Evolutionary conservation across 2,329 filamentous ascomycete genomes (phyloP), one percentile per base, ranked within the genome.

Genomic region (Didymella lethalis): DNA sequence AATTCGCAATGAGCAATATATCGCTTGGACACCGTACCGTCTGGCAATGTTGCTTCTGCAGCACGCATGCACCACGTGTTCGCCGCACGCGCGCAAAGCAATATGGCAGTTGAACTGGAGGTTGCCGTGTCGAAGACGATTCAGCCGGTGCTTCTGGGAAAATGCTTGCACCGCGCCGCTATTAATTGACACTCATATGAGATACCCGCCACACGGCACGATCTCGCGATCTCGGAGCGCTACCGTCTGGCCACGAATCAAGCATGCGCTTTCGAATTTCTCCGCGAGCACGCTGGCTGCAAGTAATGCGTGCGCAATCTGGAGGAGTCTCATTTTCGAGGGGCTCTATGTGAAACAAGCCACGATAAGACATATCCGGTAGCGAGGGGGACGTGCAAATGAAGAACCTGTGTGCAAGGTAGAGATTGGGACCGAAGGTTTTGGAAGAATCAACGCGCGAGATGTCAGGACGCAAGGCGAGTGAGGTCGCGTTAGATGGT

Each of bases 311-410:
- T 18, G 11, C 34, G n/a, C 20, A 48, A 52, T 44, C 43, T 48
- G 48, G 28, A 44, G 48, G 4, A 38, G 2, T 12, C 14, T 11
- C 43, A 50, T 47, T 57, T 51, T 51, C 47, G 18, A 26, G 18
- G 18, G 41, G 49, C 38, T 58, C n/a, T 58, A 58, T 53, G 44
- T 53, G 55, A 58, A 53, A 58, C 55, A 53, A 48, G 55, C 49
- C 44, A 53, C 44, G 31, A 48, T 48, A 34, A 44, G 55, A 58
- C 26, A n/a, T 32, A 26, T 36, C 28, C 31, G 54, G 54, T 57
- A 52, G 48, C 54, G 54, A 57, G 43, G 54, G 54, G 48, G 38
- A 51, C 54, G 54, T 57, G 54, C 54, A 16, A 25, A 26, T 18
- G 18, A 18, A 18, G 18, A 18, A 18, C 38, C 32, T 10, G 26